Evolutionary conservation across 108 stramenopile species (phyloP).

Genomic region (Aurantiochytrium sp.): DNA sequence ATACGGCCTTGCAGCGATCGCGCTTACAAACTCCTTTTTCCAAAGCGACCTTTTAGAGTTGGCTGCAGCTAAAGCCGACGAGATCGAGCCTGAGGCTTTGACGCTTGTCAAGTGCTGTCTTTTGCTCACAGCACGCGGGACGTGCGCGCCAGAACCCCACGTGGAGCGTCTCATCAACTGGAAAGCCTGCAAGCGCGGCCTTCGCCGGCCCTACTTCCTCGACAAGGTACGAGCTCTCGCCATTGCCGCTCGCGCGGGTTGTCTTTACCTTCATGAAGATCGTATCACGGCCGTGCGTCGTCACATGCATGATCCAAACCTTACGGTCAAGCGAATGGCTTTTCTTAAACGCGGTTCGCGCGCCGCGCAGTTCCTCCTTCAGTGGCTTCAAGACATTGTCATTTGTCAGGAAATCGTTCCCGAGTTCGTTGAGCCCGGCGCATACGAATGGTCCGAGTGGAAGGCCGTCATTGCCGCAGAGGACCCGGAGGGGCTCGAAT

Average conservation of each 20-base stretch:
- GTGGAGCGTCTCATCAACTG: not conserved
- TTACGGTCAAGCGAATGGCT: not conserved
- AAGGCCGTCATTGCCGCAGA: not conserved
- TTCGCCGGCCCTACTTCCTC: not conserved
- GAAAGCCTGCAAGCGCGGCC: not conserved
- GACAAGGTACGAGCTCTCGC: not conserved
- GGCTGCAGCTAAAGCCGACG: not conserved
- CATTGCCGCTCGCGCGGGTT: not conserved
- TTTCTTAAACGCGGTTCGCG: not conserved
- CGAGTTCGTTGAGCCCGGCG: not conserved
- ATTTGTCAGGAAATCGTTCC: not conserved
- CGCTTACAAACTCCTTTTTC: not conserved
- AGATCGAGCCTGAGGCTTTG: not conserved
- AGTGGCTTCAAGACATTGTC: not conserved
- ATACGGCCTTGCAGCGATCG: not conserved
- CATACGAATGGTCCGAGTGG: not conserved
- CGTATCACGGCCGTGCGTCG: not conserved
- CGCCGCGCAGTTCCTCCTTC: not conserved
- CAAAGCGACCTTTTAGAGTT: not conserved
- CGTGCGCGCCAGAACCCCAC: not conserved
- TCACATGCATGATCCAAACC: not conserved
- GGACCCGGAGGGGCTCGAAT: not conserved
- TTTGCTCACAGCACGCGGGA: not conserved
- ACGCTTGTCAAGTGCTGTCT: not conserved
- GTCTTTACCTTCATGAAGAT: not conserved